phyloP scores from a whole-genome alignment of 2,329 filamentous ascomycete genomes.

The Aureobasidium musti region DNA sequence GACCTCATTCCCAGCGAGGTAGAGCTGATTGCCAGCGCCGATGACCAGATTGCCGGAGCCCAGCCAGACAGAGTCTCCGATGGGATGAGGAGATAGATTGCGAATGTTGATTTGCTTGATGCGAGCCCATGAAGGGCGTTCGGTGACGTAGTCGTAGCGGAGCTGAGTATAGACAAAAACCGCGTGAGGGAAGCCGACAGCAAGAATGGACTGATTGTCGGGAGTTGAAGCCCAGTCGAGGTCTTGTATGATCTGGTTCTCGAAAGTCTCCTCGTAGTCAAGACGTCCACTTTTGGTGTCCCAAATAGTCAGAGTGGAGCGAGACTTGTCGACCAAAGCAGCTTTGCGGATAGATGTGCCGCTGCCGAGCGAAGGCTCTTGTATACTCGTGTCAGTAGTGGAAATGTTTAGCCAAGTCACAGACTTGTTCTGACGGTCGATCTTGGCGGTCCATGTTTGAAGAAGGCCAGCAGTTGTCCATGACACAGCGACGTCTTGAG shows the following conservation, averaged over 20 bases:
- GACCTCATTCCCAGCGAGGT: slow-evolving; percentile 78
- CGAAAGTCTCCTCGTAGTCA: slow-evolving; percentile 75
- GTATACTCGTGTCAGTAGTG: slow-evolving; percentile 74
- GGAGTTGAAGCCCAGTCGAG: slow-evolving; percentile 94
- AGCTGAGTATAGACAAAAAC: slow-evolving; percentile 82
- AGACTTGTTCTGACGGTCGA: slow-evolving; percentile 60
- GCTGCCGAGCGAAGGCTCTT: slow-evolving; percentile 73
- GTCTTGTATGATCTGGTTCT: slow-evolving; percentile 65
- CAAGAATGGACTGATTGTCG: slow-evolving; percentile 82
- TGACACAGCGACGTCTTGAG: slow-evolving; percentile 80
- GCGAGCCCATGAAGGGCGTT: slow-evolving; percentile 84
- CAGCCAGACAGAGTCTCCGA: slow-evolving; percentile 92
- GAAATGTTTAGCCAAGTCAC: slow-evolving; percentile 84
- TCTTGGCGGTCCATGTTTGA: slow-evolving; percentile 80
- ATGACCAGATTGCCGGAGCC: slow-evolving; percentile 82
- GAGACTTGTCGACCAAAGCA: slow-evolving; percentile 72
- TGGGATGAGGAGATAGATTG: slow-evolving; percentile 74
- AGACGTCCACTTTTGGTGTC: slow-evolving; percentile 78
- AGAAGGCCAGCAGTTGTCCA: slow-evolving; percentile 75
- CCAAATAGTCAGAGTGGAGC: slow-evolving; percentile 84
- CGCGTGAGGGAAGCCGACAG: slow-evolving; percentile 87
- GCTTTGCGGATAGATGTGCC: slow-evolving; percentile 86
- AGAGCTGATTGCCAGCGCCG: slow-evolving; percentile 87
- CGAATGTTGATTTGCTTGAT: slow-evolving; percentile 80
- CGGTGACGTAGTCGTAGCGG: slow-evolving; percentile 87